phyloP scores from a whole-genome alignment of 257 asterid species.

The Fraxinus anomala region DNA sequence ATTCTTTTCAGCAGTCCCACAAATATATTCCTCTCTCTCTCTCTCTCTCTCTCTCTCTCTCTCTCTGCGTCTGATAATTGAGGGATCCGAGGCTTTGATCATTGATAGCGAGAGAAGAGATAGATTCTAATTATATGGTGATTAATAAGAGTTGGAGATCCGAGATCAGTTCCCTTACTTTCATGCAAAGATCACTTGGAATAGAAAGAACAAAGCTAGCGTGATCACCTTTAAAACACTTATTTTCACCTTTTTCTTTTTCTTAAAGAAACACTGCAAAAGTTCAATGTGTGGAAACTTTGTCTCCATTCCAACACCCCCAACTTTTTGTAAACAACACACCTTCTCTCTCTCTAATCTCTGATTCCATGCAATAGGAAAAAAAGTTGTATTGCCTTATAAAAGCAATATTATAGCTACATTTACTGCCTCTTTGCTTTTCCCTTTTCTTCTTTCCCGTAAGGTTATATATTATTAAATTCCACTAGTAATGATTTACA shows the following conservation, averaged over 20 bases:
- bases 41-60: constrained; percentile 11
- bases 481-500: constrained; percentile 42
- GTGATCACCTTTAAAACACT: constrained; percentile 41
- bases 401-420: constrained; percentile 37
- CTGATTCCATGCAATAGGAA: constrained; percentile 37
- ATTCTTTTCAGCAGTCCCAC: constrained; percentile 19
- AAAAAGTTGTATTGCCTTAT: constrained; percentile 59
- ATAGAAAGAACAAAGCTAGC: constrained; percentile 39
- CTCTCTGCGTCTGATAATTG: constrained; percentile 48
- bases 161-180: constrained; percentile 71
- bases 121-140: constrained; percentile 4
- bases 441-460: constrained; percentile 26
- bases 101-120: constrained; percentile 26
- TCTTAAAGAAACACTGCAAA: constrained; percentile 66
- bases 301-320: constrained; percentile 61
- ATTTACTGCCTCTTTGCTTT: constrained; percentile 30
- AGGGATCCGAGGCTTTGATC: constrained; percentile 79
- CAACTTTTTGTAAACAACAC: constrained; percentile 1
- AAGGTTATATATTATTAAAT: constrained; percentile 26
- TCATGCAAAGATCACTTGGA: constrained; percentile 67
- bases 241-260: constrained; percentile 43
- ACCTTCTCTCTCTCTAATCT: constrained; percentile 15
- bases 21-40: background rate
- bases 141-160: constrained; percentile 59
- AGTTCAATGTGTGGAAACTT: constrained; percentile 81